These are phyloP conservation scores for Fagopyrum homotropicum DNA, from an alignment of 148 eudicot species.

Conservation along the genomic window DNA sequence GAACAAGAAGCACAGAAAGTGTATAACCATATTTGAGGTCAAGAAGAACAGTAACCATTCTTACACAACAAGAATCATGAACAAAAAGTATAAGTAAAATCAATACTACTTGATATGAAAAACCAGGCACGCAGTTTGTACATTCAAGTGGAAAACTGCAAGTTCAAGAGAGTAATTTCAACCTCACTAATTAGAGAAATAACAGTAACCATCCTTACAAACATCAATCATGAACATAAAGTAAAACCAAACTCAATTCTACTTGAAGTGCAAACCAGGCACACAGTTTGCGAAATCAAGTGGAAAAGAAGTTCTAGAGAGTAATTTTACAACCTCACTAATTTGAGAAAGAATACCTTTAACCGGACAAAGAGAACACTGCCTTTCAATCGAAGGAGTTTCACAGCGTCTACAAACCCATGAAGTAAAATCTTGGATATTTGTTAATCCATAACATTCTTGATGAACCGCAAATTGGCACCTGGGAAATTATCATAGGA, in stretches of 20 bases:
- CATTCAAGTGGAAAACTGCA: too few relatives aligned
- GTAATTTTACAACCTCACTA: too few relatives aligned
- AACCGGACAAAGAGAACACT: conserved; percentile 97
- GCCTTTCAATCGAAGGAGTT: conserved; percentile 49
- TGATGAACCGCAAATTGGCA: conserved; percentile 99
- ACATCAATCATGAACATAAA: too few relatives aligned
- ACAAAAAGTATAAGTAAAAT: neutral
- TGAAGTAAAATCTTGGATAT: conserved; percentile 61
- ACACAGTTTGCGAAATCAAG: neutral
- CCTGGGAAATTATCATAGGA: conserved; percentile 25
- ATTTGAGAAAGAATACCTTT: conserved; percentile 38
- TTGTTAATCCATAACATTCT: conserved; percentile 82
- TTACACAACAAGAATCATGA: neutral
- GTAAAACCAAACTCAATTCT: neutral
- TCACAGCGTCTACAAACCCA: conserved; percentile 99
- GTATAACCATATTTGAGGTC: neutral
- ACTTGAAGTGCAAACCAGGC: neutral
- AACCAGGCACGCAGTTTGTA: neutral
- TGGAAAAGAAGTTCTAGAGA: too few relatives aligned
- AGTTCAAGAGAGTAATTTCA: too few relatives aligned
- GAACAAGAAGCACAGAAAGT: conserved; percentile 9
- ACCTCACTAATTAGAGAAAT: too few relatives aligned
- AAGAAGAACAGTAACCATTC: neutral
- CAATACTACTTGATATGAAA: neutral
- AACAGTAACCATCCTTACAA: too few relatives aligned